phyloP scores from a whole-genome alignment of 176 grass and related monocot species.

The Alopecurus myosuroides region DNA sequence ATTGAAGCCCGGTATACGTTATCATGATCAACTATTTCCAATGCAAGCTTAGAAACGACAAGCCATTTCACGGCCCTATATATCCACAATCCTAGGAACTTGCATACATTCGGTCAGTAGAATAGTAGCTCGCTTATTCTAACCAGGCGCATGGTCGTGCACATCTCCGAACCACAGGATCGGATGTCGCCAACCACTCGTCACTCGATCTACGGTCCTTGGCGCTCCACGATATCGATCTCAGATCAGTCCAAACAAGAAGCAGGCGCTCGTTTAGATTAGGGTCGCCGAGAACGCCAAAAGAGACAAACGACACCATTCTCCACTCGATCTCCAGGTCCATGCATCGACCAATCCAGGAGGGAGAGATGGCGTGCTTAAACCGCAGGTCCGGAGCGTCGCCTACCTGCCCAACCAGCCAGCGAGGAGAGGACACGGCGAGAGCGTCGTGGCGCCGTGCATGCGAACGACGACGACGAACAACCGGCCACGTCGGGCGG shows the following conservation, averaged over 20 bases:
- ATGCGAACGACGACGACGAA: slow-evolving; percentile 20
- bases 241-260: background rate
- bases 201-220: background rate
- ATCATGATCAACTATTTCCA: background rate
- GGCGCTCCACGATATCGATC: background rate
- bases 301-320: background rate
- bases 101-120: background rate
- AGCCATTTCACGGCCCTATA: background rate
- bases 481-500: background rate
- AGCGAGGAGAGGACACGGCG: background rate
- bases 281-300: background rate
- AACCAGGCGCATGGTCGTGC: background rate
- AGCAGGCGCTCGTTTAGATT: background rate
- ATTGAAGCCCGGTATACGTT: background rate
- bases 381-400: background rate
- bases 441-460: slow-evolving; percentile 29
- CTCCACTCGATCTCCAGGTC: background rate
- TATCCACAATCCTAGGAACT: background rate
- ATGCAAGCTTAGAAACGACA: background rate
- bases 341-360: background rate
- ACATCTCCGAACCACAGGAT: background rate
- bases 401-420: background rate
- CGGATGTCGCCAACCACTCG: background rate
- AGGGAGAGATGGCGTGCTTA: background rate
- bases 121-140: background rate